Conservation (phyloP, 805 yeast species). For the Candida chilensis region DNA sequence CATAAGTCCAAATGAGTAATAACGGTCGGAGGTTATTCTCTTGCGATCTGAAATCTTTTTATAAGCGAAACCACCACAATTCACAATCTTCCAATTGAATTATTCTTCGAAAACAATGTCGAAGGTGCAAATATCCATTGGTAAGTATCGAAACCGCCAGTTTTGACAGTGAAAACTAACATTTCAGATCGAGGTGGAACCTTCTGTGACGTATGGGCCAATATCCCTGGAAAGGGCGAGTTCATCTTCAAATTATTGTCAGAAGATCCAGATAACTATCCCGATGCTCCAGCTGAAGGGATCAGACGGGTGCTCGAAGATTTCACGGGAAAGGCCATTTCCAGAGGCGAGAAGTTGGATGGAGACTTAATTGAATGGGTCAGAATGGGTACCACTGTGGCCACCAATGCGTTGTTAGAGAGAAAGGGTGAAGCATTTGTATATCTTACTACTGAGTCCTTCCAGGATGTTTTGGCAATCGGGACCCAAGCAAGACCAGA, state of each 20-base stretch:
- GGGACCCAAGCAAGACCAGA: conserved; percentile 19
- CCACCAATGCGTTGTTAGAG: conserved; percentile 11
- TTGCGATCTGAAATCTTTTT: too few relatives aligned
- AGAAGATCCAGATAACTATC: conserved; percentile 12
- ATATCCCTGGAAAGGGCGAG: conserved; percentile 15
- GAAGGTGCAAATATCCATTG: not conserved
- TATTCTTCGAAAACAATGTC: too few relatives aligned
- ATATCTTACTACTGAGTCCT: conserved; percentile 14
- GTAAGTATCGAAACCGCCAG: not conserved
- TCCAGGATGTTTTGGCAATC: conserved; percentile 16
- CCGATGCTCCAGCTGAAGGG: conserved; percentile 14
- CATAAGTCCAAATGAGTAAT: too few relatives aligned
- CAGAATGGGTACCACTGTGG: conserved; percentile 14
- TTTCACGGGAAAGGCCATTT: conserved; percentile 6
- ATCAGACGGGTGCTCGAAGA: conserved; percentile 10
- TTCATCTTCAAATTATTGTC: conserved; percentile 10
- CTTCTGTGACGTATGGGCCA: conserved; percentile 27
- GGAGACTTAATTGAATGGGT: conserved; percentile 10
- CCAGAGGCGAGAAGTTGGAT: conserved; percentile 8
- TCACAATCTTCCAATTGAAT: too few relatives aligned
- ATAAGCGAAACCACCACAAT: too few relatives aligned
- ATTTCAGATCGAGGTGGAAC: conserved; percentile 26
- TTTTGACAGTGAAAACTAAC: not conserved
- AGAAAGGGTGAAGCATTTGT: conserved; percentile 9
- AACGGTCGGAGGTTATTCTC: too few relatives aligned